Evolutionary conservation across 495 filamentous ascomycete genomes (phyloP), one percentile per base, ranked within the genome.

Genomic region (Penicillium robsamsonii): DNA sequence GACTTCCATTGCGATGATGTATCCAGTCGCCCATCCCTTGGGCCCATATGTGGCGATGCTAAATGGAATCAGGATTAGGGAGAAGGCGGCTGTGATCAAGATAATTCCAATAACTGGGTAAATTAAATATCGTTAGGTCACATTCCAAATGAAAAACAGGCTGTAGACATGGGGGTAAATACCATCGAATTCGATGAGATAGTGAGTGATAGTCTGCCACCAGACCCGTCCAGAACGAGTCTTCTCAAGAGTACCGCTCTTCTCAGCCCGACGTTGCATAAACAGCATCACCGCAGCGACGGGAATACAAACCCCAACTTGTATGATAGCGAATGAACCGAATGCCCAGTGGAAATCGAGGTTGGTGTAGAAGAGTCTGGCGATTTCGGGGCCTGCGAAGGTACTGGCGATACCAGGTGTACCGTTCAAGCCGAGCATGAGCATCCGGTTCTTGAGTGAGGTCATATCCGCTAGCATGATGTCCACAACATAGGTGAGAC

Each of bases 401-500:
- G 60, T 63, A 40, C 81, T 85, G 33, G 75, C 72, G 38, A 87
- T 83, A 69, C 81, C 82, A 4, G 84, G 84, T 3, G 83, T 82
- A 10, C 67, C 67, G 20, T 73, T 65, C 50, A 81, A 80, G 9
- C 79, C 84, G 52, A 78, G 74, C 60, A 83, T 76, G 33, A 86
- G 56, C 18, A 69, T 75, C 69, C 84, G 73, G 70, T 86, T 84
- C 41, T 73, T 75, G 45, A 87, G 69, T 12, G 70, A 66, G 0
- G 84, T 82, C 8, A 80, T 82, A 61, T 87, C 84, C 58, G 84
- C 81, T 48, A 82, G 73, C 69, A 87, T 82, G 62, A 85, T 68
- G 37, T 70, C 68, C 8, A 83, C 67, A 18, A 73, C 66, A 70
- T 84, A 85, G 20, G 61, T 69, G 30, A 85, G 61, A 40, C 80